phyloP scores from a whole-genome alignment of 2,329 filamentous ascomycete species.

The Colletotrichum sansevieriae region DNA sequence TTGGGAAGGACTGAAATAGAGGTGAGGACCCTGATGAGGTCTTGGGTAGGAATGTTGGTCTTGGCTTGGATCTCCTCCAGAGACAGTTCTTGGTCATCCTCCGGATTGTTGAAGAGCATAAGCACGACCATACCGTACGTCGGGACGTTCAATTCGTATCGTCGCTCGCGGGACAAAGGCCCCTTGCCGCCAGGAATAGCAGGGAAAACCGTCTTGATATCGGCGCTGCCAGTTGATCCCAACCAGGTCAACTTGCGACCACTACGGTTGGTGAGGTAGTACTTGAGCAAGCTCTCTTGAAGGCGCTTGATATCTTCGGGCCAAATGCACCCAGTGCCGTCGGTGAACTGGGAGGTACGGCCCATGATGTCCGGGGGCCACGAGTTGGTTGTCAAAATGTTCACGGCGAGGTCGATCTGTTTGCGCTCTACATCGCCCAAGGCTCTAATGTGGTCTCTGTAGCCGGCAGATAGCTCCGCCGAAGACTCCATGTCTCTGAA shows the following conservation, averaged over 20 bases:
- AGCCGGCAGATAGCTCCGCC: conserved; percentile 82
- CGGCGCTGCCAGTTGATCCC: conserved; percentile 79
- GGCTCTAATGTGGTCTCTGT: conserved; percentile 74
- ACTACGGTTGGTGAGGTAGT: conserved; percentile 88
- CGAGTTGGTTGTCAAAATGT: conserved; percentile 90
- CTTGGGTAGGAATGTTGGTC: conserved; percentile 81
- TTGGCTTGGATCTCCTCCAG: conserved; percentile 85
- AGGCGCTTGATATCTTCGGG: conserved; percentile 80
- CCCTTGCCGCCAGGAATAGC: conserved; percentile 77
- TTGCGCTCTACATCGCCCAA: conserved; percentile 66
- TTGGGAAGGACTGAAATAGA: conserved; percentile 87
- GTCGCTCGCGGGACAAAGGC: conserved; percentile 71
- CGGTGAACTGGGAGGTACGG: conserved; percentile 64
- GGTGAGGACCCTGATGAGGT: conserved; percentile 83
- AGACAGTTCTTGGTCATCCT: conserved; percentile 62
- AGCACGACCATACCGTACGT: conserved; percentile 94
- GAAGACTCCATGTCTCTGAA: conserved; percentile 96
- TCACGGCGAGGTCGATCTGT: conserved; percentile 84
- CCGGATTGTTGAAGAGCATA: conserved; percentile 87
- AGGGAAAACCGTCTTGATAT: conserved; percentile 85
- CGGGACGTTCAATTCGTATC: conserved; percentile 91
- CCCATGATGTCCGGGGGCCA: conserved; percentile 95
- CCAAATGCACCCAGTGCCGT: conserved; percentile 73
- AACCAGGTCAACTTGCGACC: conserved; percentile 91
- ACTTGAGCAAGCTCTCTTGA: conserved; percentile 88